Conservation (phyloP, 202 grass and related monocot genomes). For the Setaria viridis region DNA sequence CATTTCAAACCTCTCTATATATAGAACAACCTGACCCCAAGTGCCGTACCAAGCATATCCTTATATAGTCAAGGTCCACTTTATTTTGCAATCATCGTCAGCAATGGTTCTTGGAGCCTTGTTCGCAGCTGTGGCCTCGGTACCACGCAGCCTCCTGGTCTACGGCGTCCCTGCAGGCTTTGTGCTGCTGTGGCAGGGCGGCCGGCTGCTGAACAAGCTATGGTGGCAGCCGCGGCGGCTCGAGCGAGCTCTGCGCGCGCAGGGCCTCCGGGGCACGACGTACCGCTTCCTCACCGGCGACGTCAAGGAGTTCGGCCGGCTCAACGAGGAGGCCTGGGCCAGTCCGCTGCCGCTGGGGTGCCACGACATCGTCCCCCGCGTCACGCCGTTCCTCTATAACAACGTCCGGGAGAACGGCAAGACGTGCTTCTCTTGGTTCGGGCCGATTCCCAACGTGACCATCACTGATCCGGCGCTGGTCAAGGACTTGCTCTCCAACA, state of each 20-base stretch:
- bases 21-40: not conserved
- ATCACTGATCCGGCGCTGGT: conserved; percentile 43
- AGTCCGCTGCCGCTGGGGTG: conserved; percentile 63
- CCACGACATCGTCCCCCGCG: conserved; percentile 65
- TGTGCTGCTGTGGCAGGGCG: conserved; percentile 47
- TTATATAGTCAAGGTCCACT: conserved; percentile 28
- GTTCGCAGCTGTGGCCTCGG: conserved; percentile 9
- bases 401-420: conserved; percentile 50
- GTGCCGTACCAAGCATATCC: not conserved
- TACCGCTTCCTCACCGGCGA: conserved; percentile 67
- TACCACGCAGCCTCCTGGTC: conserved; percentile 45
- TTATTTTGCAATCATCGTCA: not conserved
- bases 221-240: conserved; percentile 67
- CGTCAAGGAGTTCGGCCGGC: conserved; percentile 46
- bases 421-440: conserved; percentile 62
- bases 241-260: conserved; percentile 55
- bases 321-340: conserved; percentile 48
- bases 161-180: conserved; percentile 33
- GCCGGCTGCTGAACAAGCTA: conserved; percentile 40
- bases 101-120: conserved; percentile 33
- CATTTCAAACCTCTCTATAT: not conserved
- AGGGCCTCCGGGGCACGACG: conserved; percentile 61
- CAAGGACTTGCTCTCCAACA: conserved; percentile 34
- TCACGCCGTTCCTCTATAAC: conserved; percentile 50
- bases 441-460: conserved; percentile 48